These are phyloP conservation scores for Protea cynaroides DNA, from an alignment of 164 flowering plant species.

Conservation along the genomic window DNA sequence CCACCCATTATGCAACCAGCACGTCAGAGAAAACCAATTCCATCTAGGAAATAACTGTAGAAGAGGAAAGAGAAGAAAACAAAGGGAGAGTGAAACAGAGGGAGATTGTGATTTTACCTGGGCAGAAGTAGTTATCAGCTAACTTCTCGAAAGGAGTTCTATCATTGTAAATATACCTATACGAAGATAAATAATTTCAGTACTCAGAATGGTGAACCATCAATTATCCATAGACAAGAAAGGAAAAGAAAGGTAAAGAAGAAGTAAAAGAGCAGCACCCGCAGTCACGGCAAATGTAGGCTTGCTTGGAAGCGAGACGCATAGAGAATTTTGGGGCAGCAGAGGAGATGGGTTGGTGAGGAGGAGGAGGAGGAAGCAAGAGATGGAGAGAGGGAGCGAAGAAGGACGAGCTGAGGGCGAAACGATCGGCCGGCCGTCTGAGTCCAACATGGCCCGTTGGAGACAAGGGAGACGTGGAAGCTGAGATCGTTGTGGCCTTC, in stretches of 20 bases:
- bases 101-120: slow-evolving; percentile 42
- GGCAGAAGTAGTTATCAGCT: slow-evolving; percentile 85
- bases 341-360: slow-evolving; percentile 16
- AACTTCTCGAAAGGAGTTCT: slow-evolving; percentile 86
- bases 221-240: background rate
- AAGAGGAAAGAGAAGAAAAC: background rate
- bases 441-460: slow-evolving; percentile 32
- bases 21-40: no score
- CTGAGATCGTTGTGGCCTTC: slow-evolving; percentile 8
- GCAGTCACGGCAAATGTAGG: slow-evolving; percentile 95
- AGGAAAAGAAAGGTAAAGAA: slow-evolving; percentile 1
- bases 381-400: slow-evolving; percentile 46
- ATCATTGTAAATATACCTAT: slow-evolving; percentile 90
- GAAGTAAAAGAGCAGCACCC: slow-evolving; percentile 36
- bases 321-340: slow-evolving; percentile 54
- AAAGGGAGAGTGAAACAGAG: background rate
- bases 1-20: no score
- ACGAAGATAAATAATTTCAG: background rate
- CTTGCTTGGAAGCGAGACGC: slow-evolving; percentile 75
- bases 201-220: background rate
- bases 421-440: slow-evolving; percentile 34
- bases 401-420: slow-evolving; percentile 57
- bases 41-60: background rate
- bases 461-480: slow-evolving; percentile 20
- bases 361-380: slow-evolving; percentile 20